Base-by-base conservation (phyloP, 768 basidiomycete genomes). In the Boletus eberwhitei region DNA sequence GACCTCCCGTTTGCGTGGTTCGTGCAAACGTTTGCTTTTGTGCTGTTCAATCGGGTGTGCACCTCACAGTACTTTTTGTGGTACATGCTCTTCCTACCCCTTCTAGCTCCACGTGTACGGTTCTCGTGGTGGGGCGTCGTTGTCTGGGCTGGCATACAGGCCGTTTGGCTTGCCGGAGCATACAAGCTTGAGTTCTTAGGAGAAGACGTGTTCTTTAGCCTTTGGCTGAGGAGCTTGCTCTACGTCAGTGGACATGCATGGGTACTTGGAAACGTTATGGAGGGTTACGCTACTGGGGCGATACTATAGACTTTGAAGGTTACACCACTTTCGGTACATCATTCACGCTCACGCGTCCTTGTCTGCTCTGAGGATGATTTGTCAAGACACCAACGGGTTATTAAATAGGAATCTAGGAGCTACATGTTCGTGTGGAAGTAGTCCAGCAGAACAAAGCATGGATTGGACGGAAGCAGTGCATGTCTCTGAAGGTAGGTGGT, bases 51-150 rank as follows among this genome's bases (percentile, higher is more conserved):
- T 71, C 95, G 96, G 71, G 97, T 99, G 48, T 97, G 95, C 80
- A 99, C 97, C 0, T 97, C 94, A 0, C 71, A 98, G 90, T 99
- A 99, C 71, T 99, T 98, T 73, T 77, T 96, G 37, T 99, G 97
- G 97, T 98, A 94, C 67, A 83, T 93, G 14, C 83, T 93, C 47
- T 83, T 98, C 56, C 72, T 98, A 0, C 94, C 96, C 0, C 79
- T 93, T 3, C 75, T 96, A 22, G 78, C 93, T 4, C 88, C 93
- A 0, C 77, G 73, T 3, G 71, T 97, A 0, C 69, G 73, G 1
- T 75, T 92, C 42, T 75, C 84, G 2, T 69, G 71, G 17, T 55
- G 69, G 6, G 79, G 80, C 45, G 45, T 79, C 1, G 74, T 62
- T 1, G 74, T 86, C 2, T 99, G 96, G 96, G 74, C 82, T 0